These are phyloP conservation scores for Entamoeba histolytica DNA, from an alignment of 208 protist species.

Conservation along the genomic window DNA sequence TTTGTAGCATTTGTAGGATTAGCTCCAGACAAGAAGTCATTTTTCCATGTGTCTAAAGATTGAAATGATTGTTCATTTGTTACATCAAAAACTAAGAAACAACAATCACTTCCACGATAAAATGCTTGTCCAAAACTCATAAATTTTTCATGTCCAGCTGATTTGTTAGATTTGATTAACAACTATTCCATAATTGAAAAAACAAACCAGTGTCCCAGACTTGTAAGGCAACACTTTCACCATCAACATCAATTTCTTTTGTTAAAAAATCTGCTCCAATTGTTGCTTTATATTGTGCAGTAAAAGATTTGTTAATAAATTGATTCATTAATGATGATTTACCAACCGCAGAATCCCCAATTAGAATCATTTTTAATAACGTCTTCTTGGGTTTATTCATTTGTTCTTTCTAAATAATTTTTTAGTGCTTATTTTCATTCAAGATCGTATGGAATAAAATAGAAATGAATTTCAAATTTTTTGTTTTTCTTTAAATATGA, in stretches of 20 bases:
- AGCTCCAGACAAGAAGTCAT: constrained; percentile 17
- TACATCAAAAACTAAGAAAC: constrained; percentile 59
- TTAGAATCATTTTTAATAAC: neutral
- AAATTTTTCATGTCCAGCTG: constrained; percentile 89
- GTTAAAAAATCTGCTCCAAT: neutral
- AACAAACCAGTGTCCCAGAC: neutral
- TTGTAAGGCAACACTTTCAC: neutral
- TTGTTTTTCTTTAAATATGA: too few relatives aligned
- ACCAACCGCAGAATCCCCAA: neutral
- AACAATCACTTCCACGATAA: constrained; percentile 87
- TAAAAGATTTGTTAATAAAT: neutral
- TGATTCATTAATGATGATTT: neutral
- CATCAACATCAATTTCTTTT: neutral
- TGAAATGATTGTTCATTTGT: constrained; percentile 28
- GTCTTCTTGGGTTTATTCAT: neutral
- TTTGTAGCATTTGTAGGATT: neutral
- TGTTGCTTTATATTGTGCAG: neutral
- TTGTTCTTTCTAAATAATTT: too few relatives aligned
- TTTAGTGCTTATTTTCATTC: too few relatives aligned
- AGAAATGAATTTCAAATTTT: too few relatives aligned
- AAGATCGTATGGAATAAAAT: too few relatives aligned
- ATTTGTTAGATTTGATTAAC: neutral
- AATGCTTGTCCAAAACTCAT: constrained; percentile 88
- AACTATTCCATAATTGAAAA: neutral
- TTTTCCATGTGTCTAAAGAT: constrained; percentile 26